Evolutionary conservation across 176 grass and related monocot genomes (phyloP).

Genomic region (Microstegium vimineum): DNA sequence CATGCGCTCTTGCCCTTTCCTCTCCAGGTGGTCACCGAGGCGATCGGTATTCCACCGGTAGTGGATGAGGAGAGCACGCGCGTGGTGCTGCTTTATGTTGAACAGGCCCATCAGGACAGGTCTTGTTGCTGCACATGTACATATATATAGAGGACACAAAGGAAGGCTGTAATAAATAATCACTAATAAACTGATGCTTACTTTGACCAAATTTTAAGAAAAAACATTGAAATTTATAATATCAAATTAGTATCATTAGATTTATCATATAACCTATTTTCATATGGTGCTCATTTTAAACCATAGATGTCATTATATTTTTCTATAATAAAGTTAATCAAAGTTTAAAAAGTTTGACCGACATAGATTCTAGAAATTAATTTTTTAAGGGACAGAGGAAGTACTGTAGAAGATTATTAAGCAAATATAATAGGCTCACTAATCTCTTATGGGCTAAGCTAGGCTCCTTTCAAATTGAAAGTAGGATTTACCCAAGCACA

Average conservation of each 20-base stretch:
- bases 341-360: no score
- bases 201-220: no score
- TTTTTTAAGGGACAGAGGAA: no score
- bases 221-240: no score
- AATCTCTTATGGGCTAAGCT: neutral
- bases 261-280: no score
- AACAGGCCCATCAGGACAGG: slow-evolving; percentile 47
- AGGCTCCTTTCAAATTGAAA: neutral
- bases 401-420: neutral
- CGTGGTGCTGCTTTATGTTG: slow-evolving; percentile 51
- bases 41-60: slow-evolving; percentile 44
- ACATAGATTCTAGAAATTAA: no score
- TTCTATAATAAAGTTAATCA: no score
- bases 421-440: neutral
- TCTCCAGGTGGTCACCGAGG: slow-evolving; percentile 37
- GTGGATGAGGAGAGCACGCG: slow-evolving; percentile 39
- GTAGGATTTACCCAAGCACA: neutral
- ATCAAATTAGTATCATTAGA: no score
- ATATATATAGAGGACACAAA: neutral
- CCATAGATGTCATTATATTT: no score
- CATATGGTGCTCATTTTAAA: no score
- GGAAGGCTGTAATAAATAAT: neutral
- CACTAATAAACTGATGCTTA: neutral
- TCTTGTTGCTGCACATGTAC: slow-evolving; percentile 31
- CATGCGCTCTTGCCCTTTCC: slow-evolving; percentile 38